A percentile compares a stretch with the other conserved stretches of the same genome.
phyloP scores from a whole-genome alignment of 768 basidiomycete species.

The Tricholoma terreum region DNA sequence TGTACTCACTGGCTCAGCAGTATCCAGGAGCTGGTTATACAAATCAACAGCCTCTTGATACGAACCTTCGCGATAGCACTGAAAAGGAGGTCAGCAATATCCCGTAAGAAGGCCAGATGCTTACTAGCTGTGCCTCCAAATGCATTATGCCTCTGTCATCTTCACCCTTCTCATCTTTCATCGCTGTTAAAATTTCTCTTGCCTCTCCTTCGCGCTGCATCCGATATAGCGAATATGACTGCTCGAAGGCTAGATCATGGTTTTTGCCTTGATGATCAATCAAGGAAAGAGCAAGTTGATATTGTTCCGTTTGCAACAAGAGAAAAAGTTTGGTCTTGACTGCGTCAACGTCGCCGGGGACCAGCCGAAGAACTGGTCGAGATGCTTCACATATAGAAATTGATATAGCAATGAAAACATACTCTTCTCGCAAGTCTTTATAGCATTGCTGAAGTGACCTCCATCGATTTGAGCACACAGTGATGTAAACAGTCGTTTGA shows the following conservation, averaged over 20 bases:
- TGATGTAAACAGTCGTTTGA: slow-evolving; percentile 69
- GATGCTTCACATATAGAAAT: not conserved
- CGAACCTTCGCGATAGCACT: slow-evolving; percentile 78
- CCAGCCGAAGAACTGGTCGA: slow-evolving; percentile 62
- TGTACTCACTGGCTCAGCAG: slow-evolving; percentile 66
- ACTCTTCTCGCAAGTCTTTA: slow-evolving; percentile 94
- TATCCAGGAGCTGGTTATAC: slow-evolving; percentile 80
- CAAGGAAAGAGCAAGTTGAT: slow-evolving; percentile 63
- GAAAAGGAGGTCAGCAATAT: slow-evolving; percentile 2
- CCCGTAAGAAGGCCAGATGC: slow-evolving; percentile 24
- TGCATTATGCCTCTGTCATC: slow-evolving; percentile 67
- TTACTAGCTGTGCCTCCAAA: slow-evolving; percentile 85
- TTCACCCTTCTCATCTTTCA: slow-evolving; percentile 44
- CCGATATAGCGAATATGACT: slow-evolving; percentile 82
- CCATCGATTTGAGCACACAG: slow-evolving; percentile 87
- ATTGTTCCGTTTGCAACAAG: slow-evolving; percentile 83
- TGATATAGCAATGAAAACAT: slow-evolving; percentile 25
- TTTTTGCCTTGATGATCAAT: slow-evolving; percentile 36
- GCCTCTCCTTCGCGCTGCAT: slow-evolving; percentile 77
- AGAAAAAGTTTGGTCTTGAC: slow-evolving; percentile 84
- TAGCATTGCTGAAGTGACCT: slow-evolving; percentile 80
- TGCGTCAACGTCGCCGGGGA: slow-evolving; percentile 68
- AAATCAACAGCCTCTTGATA: slow-evolving; percentile 73
- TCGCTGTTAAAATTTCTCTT: slow-evolving; percentile 41
- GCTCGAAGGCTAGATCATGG: slow-evolving; percentile 53